Conservation (phyloP, 306 rosid species). For the Cicer cuneatum region DNA sequence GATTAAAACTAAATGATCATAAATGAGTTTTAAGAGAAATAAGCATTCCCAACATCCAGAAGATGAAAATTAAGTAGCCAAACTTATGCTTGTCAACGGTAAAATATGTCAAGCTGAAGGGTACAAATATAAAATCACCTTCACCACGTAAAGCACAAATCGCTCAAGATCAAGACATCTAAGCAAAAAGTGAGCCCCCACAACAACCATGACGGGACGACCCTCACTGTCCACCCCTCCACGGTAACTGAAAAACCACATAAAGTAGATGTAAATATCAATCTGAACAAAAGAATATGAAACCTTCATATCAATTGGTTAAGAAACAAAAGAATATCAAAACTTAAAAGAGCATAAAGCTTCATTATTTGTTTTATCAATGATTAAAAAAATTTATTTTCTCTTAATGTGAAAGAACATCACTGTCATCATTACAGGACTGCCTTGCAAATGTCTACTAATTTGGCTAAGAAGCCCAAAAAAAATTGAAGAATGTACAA, state of each 20-base stretch:
- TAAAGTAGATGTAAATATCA: slow-evolving; percentile 37
- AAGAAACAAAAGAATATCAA: slow-evolving; percentile 27
- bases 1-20: slow-evolving; percentile 1
- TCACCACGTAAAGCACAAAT: slow-evolving; percentile 78
- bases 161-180: slow-evolving; percentile 97
- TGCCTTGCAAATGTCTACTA: slow-evolving; percentile 14
- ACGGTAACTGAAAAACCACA: slow-evolving; percentile 74
- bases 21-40: slow-evolving; percentile 22
- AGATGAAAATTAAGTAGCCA: slow-evolving; percentile 31
- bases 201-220: slow-evolving; percentile 93
- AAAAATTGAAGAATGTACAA: slow-evolving; percentile 32
- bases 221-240: slow-evolving; percentile 99
- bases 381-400: slow-evolving; percentile 20
- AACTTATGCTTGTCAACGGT: slow-evolving; percentile 5
- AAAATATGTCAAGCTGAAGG: slow-evolving; percentile 41
- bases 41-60: slow-evolving; percentile 31
- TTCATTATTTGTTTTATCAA: slow-evolving; percentile 26
- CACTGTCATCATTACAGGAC: slow-evolving; percentile 4
- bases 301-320: slow-evolving; percentile 9
- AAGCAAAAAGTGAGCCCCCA: slow-evolving; percentile 95
- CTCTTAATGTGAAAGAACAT: slow-evolving; percentile 25
- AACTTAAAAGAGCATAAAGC: slow-evolving; percentile 27
- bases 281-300: slow-evolving; percentile 21
- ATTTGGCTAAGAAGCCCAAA: slow-evolving; percentile 17
- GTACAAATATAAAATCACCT: slow-evolving; percentile 61